These are phyloP conservation scores for Chaetomium strumarium DNA, from an alignment of 2,329 filamentous ascomycete species.

Conservation along the genomic window DNA sequence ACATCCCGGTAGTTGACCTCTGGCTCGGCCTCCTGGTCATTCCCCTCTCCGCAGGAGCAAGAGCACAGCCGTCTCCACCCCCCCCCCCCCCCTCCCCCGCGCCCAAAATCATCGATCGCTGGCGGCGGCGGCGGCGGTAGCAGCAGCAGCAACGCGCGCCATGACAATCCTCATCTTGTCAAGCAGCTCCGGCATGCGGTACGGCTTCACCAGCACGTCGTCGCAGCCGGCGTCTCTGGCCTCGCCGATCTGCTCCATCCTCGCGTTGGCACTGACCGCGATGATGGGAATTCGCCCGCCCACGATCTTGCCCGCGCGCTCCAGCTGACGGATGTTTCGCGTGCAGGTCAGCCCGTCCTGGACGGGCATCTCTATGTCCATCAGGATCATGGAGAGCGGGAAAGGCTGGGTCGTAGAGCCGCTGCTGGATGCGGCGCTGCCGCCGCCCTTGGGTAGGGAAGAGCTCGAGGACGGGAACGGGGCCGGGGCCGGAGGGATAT, in stretches of 20 bases:
- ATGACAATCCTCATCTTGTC: constrained; percentile 53
- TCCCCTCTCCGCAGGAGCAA: no score
- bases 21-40: no score
- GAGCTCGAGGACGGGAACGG: background rate
- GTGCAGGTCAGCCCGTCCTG: constrained; percentile 66
- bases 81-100: background rate
- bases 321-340: constrained; percentile 56
- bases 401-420: constrained; percentile 22
- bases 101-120: no score
- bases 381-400: constrained; percentile 57
- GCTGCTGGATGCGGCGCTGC: background rate
- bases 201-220: constrained; percentile 67
- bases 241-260: constrained; percentile 53
- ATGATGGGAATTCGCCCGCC: constrained; percentile 56
- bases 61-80: no score
- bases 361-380: constrained; percentile 74
- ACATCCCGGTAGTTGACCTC: no score
- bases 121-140: no score
- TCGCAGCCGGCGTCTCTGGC: constrained; percentile 50
- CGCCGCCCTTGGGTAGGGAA: background rate
- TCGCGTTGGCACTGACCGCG: constrained; percentile 62
- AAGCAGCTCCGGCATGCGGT: constrained; percentile 55
- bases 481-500: background rate
- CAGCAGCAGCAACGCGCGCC: constrained; percentile 15
- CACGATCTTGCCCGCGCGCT: constrained; percentile 46